Evolutionary conservation across 2,329 filamentous ascomycete genomes (phyloP).

Genomic region (Talaromyces islandicus): DNA sequence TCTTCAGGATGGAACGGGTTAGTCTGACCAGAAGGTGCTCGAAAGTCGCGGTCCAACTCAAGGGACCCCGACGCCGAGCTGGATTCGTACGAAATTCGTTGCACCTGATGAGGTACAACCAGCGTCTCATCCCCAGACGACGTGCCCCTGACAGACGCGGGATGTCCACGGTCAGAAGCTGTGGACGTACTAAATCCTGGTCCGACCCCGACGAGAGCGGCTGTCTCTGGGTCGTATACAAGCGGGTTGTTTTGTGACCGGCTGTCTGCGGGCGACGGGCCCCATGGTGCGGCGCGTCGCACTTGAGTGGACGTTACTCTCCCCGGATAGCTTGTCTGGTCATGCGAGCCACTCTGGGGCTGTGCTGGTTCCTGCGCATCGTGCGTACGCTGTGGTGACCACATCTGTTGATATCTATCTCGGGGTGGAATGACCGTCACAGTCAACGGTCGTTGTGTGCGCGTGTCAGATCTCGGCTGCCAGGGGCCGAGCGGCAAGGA

Average conservation of each 20-base stretch:
- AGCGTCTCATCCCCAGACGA: conserved; percentile 1
- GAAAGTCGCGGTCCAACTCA: not conserved
- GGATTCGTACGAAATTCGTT: not conserved
- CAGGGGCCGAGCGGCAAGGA: conserved; percentile 6
- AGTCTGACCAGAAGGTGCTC: not conserved
- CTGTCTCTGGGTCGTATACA: conserved; percentile 34
- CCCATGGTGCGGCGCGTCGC: conserved; percentile 50
- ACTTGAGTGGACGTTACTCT: conserved; percentile 53
- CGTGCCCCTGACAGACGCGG: not conserved
- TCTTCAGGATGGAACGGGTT: not conserved
- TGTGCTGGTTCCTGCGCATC: not conserved
- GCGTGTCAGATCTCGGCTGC: conserved; percentile 11
- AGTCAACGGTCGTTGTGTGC: conserved; percentile 40
- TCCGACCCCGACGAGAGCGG: conserved; percentile 28
- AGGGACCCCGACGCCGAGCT: not conserved
- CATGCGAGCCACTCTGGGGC: not conserved
- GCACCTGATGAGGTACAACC: not conserved
- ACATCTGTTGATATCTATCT: conserved; percentile 48
- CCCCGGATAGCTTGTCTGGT: conserved; percentile 6
- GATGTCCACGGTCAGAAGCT: not conserved
- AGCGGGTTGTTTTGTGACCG: conserved; percentile 20
- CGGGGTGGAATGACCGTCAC: conserved; percentile 58
- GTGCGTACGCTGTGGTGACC: conserved; percentile 41
- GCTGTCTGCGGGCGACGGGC: conserved; percentile 31
- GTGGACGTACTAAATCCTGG: conserved; percentile 11